Base-by-base conservation (phyloP, 73 alveolate genomes). In the Paramecium octaurelia region DNA sequence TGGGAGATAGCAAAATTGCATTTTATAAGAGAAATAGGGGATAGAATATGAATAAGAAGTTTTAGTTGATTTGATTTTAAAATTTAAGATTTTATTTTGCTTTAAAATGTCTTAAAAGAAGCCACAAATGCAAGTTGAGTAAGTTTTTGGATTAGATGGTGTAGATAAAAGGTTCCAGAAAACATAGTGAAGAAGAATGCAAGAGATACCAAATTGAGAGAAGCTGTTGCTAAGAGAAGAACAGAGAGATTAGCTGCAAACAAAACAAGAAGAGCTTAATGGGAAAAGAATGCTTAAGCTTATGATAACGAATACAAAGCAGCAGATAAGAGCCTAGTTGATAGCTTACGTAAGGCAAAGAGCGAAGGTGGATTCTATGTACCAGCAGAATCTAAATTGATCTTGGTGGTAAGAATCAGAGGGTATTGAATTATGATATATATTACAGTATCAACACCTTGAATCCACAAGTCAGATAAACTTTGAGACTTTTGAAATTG, bases 401-500 rank as follows among this genome's bases (percentile, higher is more conserved):
- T 85, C 48, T 84, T 92, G 36, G 95, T 85, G 88, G 85, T 83
- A 29, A 92, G 95, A 92, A 92, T 92, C 29, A 92, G 93, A 92
- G 95, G 95, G 98, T 85, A 94, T 95, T 58, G 95, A 93, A 60
- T 93, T 16, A 71, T 44, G 35, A 54, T 54, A 54, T 73, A 93
- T 64, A 60, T 36, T 6, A 21, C 42, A 75, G 93, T 93, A 97
- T 96, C 92, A 95, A 96, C 97, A 95, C 97, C 92, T 91, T 95
- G 42, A 95, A 93, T 93, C 99, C 99, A 90, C 94, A 94, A 42
- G 92, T 93, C 93, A 96, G 93, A 93, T 93, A 95, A 93, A 93
- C 97, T 70, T 92, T 97, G 88, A 96, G 97, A 89, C 97, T 97
- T 70, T 86, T 97, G 90, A 95, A 98, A 95, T 95, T 97, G 94